Base-by-base conservation (phyloP, 805 yeast genomes). In the Suhomyces kilbournensis region DNA sequence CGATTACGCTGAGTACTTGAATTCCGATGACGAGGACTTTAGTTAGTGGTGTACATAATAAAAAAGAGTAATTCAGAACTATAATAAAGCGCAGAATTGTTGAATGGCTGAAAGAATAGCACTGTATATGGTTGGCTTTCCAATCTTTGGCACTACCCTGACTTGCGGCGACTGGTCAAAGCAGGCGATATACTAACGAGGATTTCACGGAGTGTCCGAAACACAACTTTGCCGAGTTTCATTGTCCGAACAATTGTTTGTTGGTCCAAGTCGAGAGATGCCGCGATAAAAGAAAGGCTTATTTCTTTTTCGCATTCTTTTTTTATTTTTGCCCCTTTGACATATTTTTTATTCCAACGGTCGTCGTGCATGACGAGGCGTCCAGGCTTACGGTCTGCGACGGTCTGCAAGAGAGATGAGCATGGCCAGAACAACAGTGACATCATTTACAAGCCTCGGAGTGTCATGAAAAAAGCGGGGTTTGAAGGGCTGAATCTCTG, bases 1-100 rank as follows among this genome's bases (percentile, higher is more conserved):
- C 42, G 96, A 88, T 55, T 91, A 90, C 65, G 85, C 93, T 25
- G 77, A 88, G 64, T 85, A 84, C 60, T 71, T 88, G 66, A 77
- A 77, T 26, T 84, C 88, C 14, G 88, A 85, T 26, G 88, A 82
- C 48, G 88, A 84, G 47, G 79, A 71, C 44, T 65, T 58, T 15
- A 46, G 49, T 35, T 46, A 46, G 44, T 25, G 23, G 19, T 42
- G 25, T 44, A 26, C 32, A 35, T 38, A 38, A 38, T 42, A 43
- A 39, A 7, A 12, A 35, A 35, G 6, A 35, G 25, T 23, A 23
- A 23, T 23, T 2, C 5, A 23, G 25, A 22, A 22, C 3, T 3
- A 23, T 23, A 23, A 23, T 7, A 17, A 19, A 38, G 7, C 3
- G 17, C 10, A 14, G 10, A 34, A n/a, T n/a, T 25, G 9, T 25